Base-by-base conservation (phyloP, 176 grass and related monocot species). In the Oryza australiensis region DNA sequence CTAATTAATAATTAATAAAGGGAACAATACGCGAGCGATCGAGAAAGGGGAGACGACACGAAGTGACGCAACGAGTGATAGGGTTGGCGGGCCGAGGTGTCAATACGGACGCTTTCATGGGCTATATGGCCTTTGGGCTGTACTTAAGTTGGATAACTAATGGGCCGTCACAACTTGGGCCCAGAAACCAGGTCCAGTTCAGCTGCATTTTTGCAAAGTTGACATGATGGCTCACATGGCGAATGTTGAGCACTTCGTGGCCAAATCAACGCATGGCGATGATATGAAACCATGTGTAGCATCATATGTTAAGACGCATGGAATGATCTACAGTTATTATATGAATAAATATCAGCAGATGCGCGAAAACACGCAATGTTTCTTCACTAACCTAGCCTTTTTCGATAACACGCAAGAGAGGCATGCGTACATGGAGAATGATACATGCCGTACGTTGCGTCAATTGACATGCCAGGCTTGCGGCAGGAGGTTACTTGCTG, bases 61-160 rank as follows among this genome's bases (percentile, higher is more conserved):
- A 74, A 68, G 68, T 51, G 80, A 83, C 64, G 73, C 43, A 14
- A 42, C 49, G 27, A 77, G 30, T 45, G 77, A 82, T 27, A 32
- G 26, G n/a, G n/a, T n/a, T n/a, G n/a, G n/a, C n/a, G 15, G 40
- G 33, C 42, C 16, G 55, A 43, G 67, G 43, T 53, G 57, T n/a
- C 64, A 65, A 20, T 22, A 4, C 0, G 7, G 20, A 74, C 27
- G n/a, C 63, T 26, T 51, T 45, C 4, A 65, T 83, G 38, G 59
- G 48, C 45, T 26, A 57, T 26, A 57, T 62, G n/a, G 34, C 12
- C 29, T 28, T 73, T 68, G 59, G 66, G 40, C 70, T 15, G 15
- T 5, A 0, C 5, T 0, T 9, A 28, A 22, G 24, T 49, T 43
- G 38, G 68, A 16, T 46, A 7, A 9, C 5, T 12, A 3, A 14